Base-by-base conservation (phyloP, 2,329 filamentous ascomycete species). In the Corinectria fuckeliana region DNA sequence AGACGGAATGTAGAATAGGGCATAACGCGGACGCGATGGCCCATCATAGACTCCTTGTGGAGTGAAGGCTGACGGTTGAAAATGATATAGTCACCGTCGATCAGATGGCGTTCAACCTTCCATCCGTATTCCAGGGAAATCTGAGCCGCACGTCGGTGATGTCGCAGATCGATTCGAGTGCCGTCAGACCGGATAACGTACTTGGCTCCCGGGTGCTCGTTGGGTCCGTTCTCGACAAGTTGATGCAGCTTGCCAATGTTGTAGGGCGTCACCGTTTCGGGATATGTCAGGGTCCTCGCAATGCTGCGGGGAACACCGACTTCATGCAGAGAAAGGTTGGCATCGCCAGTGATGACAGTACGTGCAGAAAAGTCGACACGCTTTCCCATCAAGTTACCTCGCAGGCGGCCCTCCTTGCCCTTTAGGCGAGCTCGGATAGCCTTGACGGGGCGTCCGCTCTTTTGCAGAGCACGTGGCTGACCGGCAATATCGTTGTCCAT, bases 31-130 rank as follows among this genome's bases (percentile, higher is more conserved):
- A 99, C 95, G 70, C 92, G 89, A 78, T 99, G 95, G 77, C 92
- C 95, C 96, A 99, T 99, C 95, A 99, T 99, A 61, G 95, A 99
- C 75, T 99, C 95, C 78, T 99, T 99, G 84, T 99, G 95, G 72
- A 99, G 83, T 32, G 95, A 99, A 1, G 95, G 95, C 75, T 99
- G 95, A 84, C 95, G 95, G 77, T 99, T 99, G 87, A 99, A 99
- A 73, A 99, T 93, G 78, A 99, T 98, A 67, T 92, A 96, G 77
- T 99, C 95, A 58, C 94, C 94, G 71, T 97, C 92, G 71, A 96
- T 89, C 65, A 99, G 87, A 78, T 99, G 95, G 62, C 95, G 90
- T 79, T 99, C 95, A 32, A 99, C 96, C 75, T 97, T 98, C 94
- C 94, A 98, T 48, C 96, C 96, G 74, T 97, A 97, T 72, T 97